Percentiles rank a stretch among this genome's conserved stretches.
phyloP scores from a whole-genome alignment of 1,284 basidiomycete genomes.

The Caloboletus firmus region DNA sequence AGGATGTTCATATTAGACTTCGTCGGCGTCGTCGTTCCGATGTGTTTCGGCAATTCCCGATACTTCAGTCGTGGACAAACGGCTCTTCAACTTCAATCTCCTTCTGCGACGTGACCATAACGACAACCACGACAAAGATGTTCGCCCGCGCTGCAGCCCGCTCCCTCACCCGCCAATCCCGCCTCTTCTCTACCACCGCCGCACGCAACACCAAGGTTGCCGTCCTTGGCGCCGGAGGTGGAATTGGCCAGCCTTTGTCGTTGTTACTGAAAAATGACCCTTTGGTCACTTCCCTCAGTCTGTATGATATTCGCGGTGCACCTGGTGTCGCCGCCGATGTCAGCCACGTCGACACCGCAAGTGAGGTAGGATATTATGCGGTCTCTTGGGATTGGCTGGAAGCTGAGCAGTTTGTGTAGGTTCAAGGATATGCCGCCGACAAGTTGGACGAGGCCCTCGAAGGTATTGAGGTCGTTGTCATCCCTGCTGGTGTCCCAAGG shows the following conservation, averaged over 20 bases:
- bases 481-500: conserved; percentile 95
- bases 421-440: conserved; percentile 78
- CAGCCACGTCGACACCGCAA: conserved; percentile 89
- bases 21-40: conserved; percentile 7
- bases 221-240: conserved; percentile 90
- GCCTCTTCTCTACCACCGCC: conserved; percentile 79
- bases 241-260: conserved; percentile 91
- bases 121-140: conserved; percentile 43
- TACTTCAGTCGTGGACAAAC: background rate
- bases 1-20: no score
- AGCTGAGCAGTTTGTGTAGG: conserved; percentile 44
- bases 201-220: conserved; percentile 79
- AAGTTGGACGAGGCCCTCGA: conserved; percentile 85
- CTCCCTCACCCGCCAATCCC: conserved; percentile 42
- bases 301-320: conserved; percentile 92
- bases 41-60: conserved; percentile 15
- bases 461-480: conserved; percentile 89
- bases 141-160: conserved; percentile 57
- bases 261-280: conserved; percentile 87
- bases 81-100: background rate
- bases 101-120: conserved; percentile 12
- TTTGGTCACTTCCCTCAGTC: conserved; percentile 71
- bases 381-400: background rate
- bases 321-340: conserved; percentile 93
- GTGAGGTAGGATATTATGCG: conserved; percentile 56